Evolutionary conservation across 345 rosid species (phyloP).

Genomic region (Punica granatum): DNA sequence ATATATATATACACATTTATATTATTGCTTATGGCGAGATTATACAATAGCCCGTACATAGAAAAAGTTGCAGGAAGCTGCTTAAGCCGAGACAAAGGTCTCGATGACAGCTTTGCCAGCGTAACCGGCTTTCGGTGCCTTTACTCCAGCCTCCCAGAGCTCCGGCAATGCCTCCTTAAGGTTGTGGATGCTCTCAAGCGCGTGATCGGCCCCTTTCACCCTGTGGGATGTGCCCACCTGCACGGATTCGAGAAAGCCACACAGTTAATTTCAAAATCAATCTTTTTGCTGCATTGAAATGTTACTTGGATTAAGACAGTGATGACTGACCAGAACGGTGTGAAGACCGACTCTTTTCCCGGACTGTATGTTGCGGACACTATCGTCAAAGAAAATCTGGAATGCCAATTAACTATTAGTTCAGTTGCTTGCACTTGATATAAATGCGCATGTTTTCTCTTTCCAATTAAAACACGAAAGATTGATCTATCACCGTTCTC

Average conservation of each 20-base stretch:
- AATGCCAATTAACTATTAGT: neutral
- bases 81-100: constrained; percentile 56
- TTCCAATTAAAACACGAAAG: neutral
- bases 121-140: constrained; percentile 27
- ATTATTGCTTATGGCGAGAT: too few relatives aligned
- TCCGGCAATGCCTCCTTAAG: constrained; percentile 70
- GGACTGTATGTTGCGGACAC: constrained; percentile 60
- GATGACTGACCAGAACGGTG: constrained; percentile 60
- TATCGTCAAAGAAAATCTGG: constrained; percentile 88
- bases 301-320: neutral
- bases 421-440: neutral
- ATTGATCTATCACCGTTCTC: constrained; percentile 48
- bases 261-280: neutral
- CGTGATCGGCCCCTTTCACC: constrained; percentile 62
- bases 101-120: constrained; percentile 42
- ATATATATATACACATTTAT: too few relatives aligned
- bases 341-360: constrained; percentile 62
- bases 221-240: constrained; percentile 68
- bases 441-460: too few relatives aligned
- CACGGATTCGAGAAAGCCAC: neutral
- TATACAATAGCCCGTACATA: too few relatives aligned
- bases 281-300: neutral
- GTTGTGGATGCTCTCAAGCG: constrained; percentile 75
- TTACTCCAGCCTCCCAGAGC: constrained; percentile 50
- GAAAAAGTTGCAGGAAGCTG: neutral